A percentile compares a stretch with the other conserved stretches of the same genome.
Conservation (phyloP, 106 monocot genomes). For the Iris macrosiphon region DNA sequence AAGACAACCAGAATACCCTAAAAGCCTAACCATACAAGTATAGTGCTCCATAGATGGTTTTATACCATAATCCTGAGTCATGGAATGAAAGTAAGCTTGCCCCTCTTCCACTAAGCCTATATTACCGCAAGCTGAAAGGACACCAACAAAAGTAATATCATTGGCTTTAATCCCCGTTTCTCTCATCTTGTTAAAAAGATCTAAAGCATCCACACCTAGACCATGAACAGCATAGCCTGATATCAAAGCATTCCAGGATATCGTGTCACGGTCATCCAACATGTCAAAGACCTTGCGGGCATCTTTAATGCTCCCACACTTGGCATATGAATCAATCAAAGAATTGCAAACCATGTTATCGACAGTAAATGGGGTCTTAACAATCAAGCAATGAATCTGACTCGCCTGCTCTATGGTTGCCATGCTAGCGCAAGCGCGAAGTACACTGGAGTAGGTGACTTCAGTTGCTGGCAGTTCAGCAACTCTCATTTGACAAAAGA, state of each 20-base stretch:
- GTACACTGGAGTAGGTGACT: slow-evolving; percentile 80
- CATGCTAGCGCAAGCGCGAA: slow-evolving; percentile 75
- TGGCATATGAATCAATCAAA: slow-evolving; percentile 79
- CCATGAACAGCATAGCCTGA: slow-evolving; percentile 84
- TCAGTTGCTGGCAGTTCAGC: slow-evolving; percentile 35
- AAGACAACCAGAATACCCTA: slow-evolving; percentile 63
- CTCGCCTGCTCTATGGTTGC: slow-evolving; percentile 44
- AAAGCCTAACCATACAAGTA: slow-evolving; percentile 81
- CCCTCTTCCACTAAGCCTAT: slow-evolving; percentile 52
- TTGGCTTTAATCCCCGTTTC: slow-evolving; percentile 38
- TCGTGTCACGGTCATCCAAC: slow-evolving; percentile 36
- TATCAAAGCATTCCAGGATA: slow-evolving; percentile 91
- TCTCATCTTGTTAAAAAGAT: slow-evolving; percentile 51
- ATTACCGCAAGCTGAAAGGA: slow-evolving; percentile 70
- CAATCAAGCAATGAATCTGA: slow-evolving; percentile 61
- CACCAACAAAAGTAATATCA: slow-evolving; percentile 62
- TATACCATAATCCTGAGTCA: slow-evolving; percentile 44
- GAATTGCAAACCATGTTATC: slow-evolving; percentile 54
- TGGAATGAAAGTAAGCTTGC: slow-evolving; percentile 38
- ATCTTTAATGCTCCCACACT: slow-evolving; percentile 49
- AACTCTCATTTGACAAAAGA: slow-evolving; percentile 59
- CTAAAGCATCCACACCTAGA: slow-evolving; percentile 34
- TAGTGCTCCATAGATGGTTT: slow-evolving; percentile 80
- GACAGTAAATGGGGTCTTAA: slow-evolving; percentile 43
- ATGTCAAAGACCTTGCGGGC: slow-evolving; percentile 58